phyloP scores from a whole-genome alignment of 2,329 filamentous ascomycete species.

The Neocatenulostroma microsporum region DNA sequence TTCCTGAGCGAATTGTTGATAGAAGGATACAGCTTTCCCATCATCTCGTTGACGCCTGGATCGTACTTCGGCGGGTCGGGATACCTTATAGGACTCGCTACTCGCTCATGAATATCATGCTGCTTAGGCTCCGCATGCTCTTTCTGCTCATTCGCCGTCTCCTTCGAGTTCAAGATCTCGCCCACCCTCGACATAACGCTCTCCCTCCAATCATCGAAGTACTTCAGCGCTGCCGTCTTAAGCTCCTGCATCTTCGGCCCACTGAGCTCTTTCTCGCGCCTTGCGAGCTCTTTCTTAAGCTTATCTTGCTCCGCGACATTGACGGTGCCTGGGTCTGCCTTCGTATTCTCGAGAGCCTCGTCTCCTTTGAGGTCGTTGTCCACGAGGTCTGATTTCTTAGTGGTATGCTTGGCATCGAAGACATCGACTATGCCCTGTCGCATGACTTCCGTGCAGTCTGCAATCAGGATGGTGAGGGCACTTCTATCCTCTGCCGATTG shows the following conservation, averaged over 20 bases:
- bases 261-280: slow-evolving; percentile 44
- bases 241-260: slow-evolving; percentile 52
- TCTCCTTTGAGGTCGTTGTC: slow-evolving; percentile 27
- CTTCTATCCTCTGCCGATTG: slow-evolving; percentile 35
- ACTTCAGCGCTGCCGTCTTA: slow-evolving; percentile 59
- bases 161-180: slow-evolving; percentile 49
- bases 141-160: slow-evolving; percentile 27
- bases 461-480: slow-evolving; percentile 41
- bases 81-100: slow-evolving; percentile 16
- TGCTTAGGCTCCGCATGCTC: slow-evolving; percentile 31
- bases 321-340: slow-evolving; percentile 10
- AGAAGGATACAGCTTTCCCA: slow-evolving; percentile 29
- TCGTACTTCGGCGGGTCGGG: slow-evolving; percentile 22
- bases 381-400: slow-evolving; percentile 21
- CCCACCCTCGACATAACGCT: slow-evolving; percentile 61
- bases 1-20: slow-evolving; percentile 30
- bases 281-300: slow-evolving; percentile 25
- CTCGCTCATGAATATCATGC: slow-evolving; percentile 6
- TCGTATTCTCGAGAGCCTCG: slow-evolving; percentile 9
- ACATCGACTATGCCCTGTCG: slow-evolving; percentile 36
- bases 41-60: slow-evolving; percentile 22
- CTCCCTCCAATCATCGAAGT: slow-evolving; percentile 75
- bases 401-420: slow-evolving; percentile 33
- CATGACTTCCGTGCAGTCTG: slow-evolving; percentile 40
- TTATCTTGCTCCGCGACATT: slow-evolving; percentile 16